Evolutionary conservation across 164 flowering plant genomes (phyloP), one percentile per base, ranked within the genome.

Genomic region (Nymphaea colorata): DNA sequence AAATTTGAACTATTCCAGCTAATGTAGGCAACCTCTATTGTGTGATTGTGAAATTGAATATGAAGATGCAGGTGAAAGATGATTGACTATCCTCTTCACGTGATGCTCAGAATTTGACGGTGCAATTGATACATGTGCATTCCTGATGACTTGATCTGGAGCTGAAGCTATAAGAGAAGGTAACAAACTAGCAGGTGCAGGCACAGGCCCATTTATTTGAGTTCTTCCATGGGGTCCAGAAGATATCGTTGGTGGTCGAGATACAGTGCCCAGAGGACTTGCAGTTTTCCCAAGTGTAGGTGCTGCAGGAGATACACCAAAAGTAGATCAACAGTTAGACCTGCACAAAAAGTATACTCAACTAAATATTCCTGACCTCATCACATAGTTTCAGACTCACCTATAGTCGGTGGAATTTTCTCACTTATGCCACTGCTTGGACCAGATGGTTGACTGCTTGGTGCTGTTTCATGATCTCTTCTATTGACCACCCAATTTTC

Each of bases 1-100:
- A 8, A 55, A 10, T 8, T 55, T 10, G 10, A 8, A 16, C 10
- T 55, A 55, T 55, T 55, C 64, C 42, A 57, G 45, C 44, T 17
- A 51, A 63, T 70, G 66, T 4, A 64, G 5, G 59, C 17, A 69
- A 90, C 93, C 93, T 81, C 70, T 75, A 43, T 73, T 69, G 51
- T 71, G n/a, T 42, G 72, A 51, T 59, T 51, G 66, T 4, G 84
- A 75, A 64, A 61, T 66, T 44, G 61, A 43, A 75, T 71, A 64
- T 10, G 82, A 70, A 44, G 80, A 64, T 69, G 84, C 70, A 64
- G 78, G 83, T 64, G 79, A 70, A 68, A 76, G 71, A 65, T 71
- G 67, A 62, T 12, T 70, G 67, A 60, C 73, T 67, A 69, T 76
- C 71, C 69, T 76, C 68, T 77, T 74, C 67, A 64, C 17, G 80